A percentile compares a stretch with the other conserved stretches of the same genome.
phyloP scores from a whole-genome alignment of 2,329 filamentous ascomycete species.

The Stagonosporopsis tanaceti region DNA sequence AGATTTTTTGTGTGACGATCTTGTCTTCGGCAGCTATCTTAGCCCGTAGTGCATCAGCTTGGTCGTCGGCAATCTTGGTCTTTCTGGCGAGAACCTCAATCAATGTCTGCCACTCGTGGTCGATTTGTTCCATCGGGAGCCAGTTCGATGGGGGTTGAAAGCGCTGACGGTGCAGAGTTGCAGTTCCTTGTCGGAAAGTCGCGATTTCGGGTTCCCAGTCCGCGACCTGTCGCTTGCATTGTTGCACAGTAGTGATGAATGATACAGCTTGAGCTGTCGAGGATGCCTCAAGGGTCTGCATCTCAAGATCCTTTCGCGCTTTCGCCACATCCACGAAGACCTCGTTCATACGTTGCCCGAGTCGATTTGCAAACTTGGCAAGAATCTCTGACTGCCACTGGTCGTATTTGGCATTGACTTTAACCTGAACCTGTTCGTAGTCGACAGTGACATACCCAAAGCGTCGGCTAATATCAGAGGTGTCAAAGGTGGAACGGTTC shows the following conservation, averaged over 20 bases:
- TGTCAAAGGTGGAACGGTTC: slow-evolving; percentile 95
- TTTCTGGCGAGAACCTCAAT: slow-evolving; percentile 93
- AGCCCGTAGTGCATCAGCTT: slow-evolving; percentile 90
- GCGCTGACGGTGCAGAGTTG: slow-evolving; percentile 86
- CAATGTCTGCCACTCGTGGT: slow-evolving; percentile 92
- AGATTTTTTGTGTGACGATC: slow-evolving; percentile 86
- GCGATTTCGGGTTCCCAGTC: slow-evolving; percentile 96
- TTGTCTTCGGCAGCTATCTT: slow-evolving; percentile 96
- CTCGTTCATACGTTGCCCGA: slow-evolving; percentile 90
- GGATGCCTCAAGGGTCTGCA: slow-evolving; percentile 89
- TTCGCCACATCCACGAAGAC: slow-evolving; percentile 91
- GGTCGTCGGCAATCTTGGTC: slow-evolving; percentile 93
- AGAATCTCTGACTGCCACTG: slow-evolving; percentile 99
- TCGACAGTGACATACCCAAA: slow-evolving; percentile 97
- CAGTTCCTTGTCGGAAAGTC: slow-evolving; percentile 93
- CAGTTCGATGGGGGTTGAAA: slow-evolving; percentile 95
- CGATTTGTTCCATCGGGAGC: slow-evolving; percentile 95
- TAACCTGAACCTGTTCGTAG: slow-evolving; percentile 98
- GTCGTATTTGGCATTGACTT: slow-evolving; percentile 98
- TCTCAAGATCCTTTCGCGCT: slow-evolving; percentile 87
- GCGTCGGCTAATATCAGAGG: slow-evolving; percentile 87
- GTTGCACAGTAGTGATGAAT: slow-evolving; percentile 97
- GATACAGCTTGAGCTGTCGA: slow-evolving; percentile 97
- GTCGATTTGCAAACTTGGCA: slow-evolving; percentile 87
- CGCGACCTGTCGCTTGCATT: slow-evolving; percentile 92